These are phyloP conservation scores for Moesziomyces sp. DNA, from an alignment of 1,284 basidiomycete genomes.

Conservation along the genomic window DNA sequence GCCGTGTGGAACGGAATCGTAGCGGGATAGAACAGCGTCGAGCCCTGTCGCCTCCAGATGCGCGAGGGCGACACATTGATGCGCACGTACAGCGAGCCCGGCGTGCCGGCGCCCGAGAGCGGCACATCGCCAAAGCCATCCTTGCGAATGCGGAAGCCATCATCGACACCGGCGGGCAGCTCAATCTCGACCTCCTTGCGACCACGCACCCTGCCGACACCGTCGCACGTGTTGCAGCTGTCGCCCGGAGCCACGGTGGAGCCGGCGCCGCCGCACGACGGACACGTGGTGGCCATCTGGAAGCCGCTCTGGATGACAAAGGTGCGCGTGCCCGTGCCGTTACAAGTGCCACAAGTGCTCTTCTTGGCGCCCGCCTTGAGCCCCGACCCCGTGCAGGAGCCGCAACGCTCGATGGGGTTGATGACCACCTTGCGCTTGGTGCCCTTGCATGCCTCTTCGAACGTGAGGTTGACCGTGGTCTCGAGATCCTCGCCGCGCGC, in stretches of 20 bases:
- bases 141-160: constrained; percentile 92
- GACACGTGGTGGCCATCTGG: constrained; percentile 95
- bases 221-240: constrained; percentile 83
- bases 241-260: constrained; percentile 81
- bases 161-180: constrained; percentile 85
- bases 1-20: constrained; percentile 92
- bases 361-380: constrained; percentile 88
- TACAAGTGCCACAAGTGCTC: constrained; percentile 81
- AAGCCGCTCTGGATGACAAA: constrained; percentile 94
- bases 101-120: constrained; percentile 73
- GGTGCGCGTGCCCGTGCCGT: constrained; percentile 86
- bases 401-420: constrained; percentile 85
- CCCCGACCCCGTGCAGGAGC: constrained; percentile 85
- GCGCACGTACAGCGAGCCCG: constrained; percentile 88
- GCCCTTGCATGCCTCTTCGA: constrained; percentile 94
- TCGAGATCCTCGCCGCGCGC: constrained; percentile 87
- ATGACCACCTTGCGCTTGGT: constrained; percentile 81
- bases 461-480: constrained; percentile 79
- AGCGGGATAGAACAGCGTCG: constrained; percentile 89
- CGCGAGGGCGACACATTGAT: constrained; percentile 85
- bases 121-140: constrained; percentile 87
- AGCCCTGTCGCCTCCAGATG: constrained; percentile 88
- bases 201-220: constrained; percentile 86
- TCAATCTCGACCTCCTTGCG: constrained; percentile 83
- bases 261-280: constrained; percentile 84